These are phyloP conservation scores for Tetrapisispora iriomotensis DNA, from an alignment of 805 yeast genomes.

Conservation along the genomic window DNA sequence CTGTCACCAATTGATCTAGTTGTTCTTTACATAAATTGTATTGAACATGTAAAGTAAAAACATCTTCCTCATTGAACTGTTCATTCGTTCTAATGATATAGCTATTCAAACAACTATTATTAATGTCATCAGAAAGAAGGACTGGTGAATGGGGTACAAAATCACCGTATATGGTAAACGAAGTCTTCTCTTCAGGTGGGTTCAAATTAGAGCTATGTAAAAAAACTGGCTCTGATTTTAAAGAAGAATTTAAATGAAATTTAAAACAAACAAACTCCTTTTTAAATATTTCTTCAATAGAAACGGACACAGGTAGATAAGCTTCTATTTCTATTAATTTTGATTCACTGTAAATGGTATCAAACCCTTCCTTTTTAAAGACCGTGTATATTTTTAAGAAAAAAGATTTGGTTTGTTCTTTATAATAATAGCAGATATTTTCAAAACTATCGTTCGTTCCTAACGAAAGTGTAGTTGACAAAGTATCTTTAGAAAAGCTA, in stretches of 20 bases:
- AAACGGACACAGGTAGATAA: conserved; percentile 23
- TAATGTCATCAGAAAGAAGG: conserved; percentile 11
- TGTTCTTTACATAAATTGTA: conserved; percentile 23
- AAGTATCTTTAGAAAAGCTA: not conserved
- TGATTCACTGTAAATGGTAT: conserved; percentile 10
- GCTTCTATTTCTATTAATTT: conserved; percentile 10
- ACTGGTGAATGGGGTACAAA: conserved; percentile 13
- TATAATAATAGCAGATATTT: conserved; percentile 13
- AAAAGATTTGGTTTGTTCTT: conserved; percentile 13
- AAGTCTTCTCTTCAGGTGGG: conserved; percentile 3
- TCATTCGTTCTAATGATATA: conserved; percentile 14
- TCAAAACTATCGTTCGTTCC: not conserved
- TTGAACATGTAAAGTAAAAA: conserved; percentile 14
- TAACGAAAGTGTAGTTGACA: conserved; percentile 3
- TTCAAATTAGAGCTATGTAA: conserved; percentile 13
- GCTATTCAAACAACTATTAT: conserved; percentile 20
- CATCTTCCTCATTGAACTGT: conserved; percentile 13
- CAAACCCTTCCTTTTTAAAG: conserved; percentile 7
- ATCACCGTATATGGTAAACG: conserved; percentile 15
- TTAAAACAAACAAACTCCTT: conserved; percentile 22
- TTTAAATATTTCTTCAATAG: conserved; percentile 27
- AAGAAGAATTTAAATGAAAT: conserved; percentile 21
- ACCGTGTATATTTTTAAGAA: conserved; percentile 7
- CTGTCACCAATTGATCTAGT: conserved; percentile 20
- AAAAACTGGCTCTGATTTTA: conserved; percentile 18